These are phyloP conservation scores for Clavispora asparagi DNA, from an alignment of 805 yeast genomes.

Conservation along the genomic window DNA sequence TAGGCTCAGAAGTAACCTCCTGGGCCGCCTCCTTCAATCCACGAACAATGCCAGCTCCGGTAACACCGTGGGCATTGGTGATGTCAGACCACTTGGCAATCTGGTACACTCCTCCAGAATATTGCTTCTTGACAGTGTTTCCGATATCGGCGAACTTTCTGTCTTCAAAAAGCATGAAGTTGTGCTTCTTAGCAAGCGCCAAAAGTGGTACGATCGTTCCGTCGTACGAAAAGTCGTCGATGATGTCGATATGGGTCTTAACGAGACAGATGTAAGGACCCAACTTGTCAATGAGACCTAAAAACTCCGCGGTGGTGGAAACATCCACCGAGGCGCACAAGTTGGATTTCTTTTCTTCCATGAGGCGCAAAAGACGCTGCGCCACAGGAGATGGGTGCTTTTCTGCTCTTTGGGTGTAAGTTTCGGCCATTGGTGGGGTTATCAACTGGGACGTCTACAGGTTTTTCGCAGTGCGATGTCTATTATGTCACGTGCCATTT, in stretches of 20 bases:
- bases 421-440: conserved; percentile 5
- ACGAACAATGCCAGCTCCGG: conserved; percentile 88
- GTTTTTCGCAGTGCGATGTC: neutral
- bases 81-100: conserved; percentile 95
- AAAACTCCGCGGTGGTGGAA: conserved; percentile 68
- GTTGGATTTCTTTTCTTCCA: conserved; percentile 78
- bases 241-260: conserved; percentile 91
- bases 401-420: conserved; percentile 68
- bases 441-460: neutral
- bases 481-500: neutral
- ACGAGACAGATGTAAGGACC: conserved; percentile 92
- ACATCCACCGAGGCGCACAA: conserved; percentile 95
- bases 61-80: conserved; percentile 96
- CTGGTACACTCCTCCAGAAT: conserved; percentile 81
- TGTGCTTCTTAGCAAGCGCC: conserved; percentile 70
- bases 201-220: conserved; percentile 72
- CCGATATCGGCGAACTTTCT: conserved; percentile 99
- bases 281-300: conserved; percentile 64
- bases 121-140: conserved; percentile 92
- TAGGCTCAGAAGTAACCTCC: conserved; percentile 65
- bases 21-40: conserved; percentile 82
- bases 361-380: conserved; percentile 59
- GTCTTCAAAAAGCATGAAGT: conserved; percentile 92
- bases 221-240: conserved; percentile 83
- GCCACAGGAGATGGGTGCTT: conserved; percentile 78